Percentiles rank a stretch among this genome's conserved stretches.
phyloP scores from a whole-genome alignment of 371 early-diverging fungal genomes.

The Cokeromyces recurvatus region DNA sequence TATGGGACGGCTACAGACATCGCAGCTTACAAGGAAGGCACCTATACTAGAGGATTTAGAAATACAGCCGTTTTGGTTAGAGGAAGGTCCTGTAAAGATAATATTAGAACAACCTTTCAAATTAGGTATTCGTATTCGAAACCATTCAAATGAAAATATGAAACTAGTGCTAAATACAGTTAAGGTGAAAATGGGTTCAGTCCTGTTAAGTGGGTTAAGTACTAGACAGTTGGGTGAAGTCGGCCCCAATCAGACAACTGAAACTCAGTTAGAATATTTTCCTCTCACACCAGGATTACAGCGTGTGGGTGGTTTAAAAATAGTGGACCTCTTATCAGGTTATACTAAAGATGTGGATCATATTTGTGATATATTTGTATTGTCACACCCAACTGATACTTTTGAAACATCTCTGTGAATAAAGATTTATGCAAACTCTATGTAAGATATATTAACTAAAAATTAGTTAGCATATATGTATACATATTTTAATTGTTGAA shows the following conservation, averaged over 20 bases:
- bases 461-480: too few relatives aligned
- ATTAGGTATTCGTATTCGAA: conserved; percentile 51
- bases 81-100: conserved; percentile 25
- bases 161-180: conserved; percentile 64
- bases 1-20: conserved; percentile 90
- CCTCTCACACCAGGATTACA: conserved; percentile 83
- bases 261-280: conserved; percentile 75
- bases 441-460: too few relatives aligned
- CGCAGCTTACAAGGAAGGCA: conserved; percentile 83
- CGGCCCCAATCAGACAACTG: conserved; percentile 51
- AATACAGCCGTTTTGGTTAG: conserved; percentile 55
- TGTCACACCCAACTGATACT: conserved; percentile 2
- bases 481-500: too few relatives aligned
- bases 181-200: conserved; percentile 77
- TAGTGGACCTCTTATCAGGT: conserved; percentile 62
- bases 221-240: conserved; percentile 66
- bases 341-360: conserved; percentile 69
- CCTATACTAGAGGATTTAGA: conserved; percentile 75
- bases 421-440: too few relatives aligned
- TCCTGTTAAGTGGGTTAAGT: conserved; percentile 72
- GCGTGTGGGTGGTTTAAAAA: conserved; percentile 73
- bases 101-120: conserved; percentile 63
- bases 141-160: conserved; percentile 57
- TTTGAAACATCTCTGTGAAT: neutral
- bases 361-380: conserved; percentile 61